These are phyloP conservation scores for Colletotrichum liaoningense DNA, from an alignment of 2,329 filamentous ascomycete species.

Conservation along the genomic window DNA sequence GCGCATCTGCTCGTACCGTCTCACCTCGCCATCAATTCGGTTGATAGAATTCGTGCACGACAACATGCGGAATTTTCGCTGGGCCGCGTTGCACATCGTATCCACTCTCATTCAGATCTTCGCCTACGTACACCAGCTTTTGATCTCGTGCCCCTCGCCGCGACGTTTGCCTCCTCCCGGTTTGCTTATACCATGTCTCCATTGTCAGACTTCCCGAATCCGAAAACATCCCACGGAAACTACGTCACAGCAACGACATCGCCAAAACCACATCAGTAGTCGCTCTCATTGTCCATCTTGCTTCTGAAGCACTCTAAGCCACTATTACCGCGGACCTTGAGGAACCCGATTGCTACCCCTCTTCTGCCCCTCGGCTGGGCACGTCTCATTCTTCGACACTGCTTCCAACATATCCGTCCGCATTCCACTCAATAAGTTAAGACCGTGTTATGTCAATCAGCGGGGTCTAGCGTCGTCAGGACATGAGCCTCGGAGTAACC, in stretches of 20 bases:
- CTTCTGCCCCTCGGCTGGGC: constrained; percentile 14
- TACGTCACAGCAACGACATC: constrained; percentile 32
- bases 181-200: constrained; percentile 10
- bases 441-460: constrained; percentile 15
- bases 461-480: constrained; percentile 11
- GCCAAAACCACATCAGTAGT: not conserved
- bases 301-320: not conserved
- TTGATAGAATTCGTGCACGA: constrained; percentile 29
- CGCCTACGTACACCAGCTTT: not conserved
- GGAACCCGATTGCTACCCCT: constrained; percentile 7
- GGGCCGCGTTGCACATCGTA: not conserved
- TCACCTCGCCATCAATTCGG: not conserved
- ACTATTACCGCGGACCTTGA: constrained; percentile 5
- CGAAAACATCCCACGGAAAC: constrained; percentile 13
- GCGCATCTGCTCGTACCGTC: constrained; percentile 2
- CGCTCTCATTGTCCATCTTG: not conserved
- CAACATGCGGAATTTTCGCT: constrained; percentile 20
- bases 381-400: constrained; percentile 12
- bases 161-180: constrained; percentile 3
- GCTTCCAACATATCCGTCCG: constrained; percentile 1
- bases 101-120: constrained; percentile 4
- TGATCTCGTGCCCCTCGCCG: constrained; percentile 24
- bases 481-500: constrained; percentile 18
- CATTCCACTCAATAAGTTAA: constrained; percentile 33
- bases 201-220: not conserved